A percentile compares a stretch with the other conserved stretches of the same genome.
These are phyloP conservation scores for Dissophora globulifera DNA, from an alignment of 192 early-diverging fungal species.

Conservation along the genomic window DNA sequence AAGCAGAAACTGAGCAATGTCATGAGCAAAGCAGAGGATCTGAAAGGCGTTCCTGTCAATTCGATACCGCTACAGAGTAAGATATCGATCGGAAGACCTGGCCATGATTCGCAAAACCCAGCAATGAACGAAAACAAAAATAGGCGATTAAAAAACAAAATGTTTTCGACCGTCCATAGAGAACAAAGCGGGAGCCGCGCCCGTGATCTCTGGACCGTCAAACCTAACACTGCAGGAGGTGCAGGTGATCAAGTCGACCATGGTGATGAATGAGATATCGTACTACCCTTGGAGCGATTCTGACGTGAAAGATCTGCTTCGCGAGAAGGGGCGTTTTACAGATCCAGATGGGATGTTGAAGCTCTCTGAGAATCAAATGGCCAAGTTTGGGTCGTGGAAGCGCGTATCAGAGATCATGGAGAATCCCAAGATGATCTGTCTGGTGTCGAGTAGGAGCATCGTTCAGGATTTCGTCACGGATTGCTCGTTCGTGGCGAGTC, in stretches of 20 bases:
- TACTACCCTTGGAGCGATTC: constrained; percentile 19
- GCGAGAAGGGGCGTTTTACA: constrained; percentile 46
- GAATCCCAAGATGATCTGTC: constrained; percentile 72
- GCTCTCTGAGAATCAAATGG: constrained; percentile 80
- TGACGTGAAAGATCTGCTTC: constrained; percentile 29
- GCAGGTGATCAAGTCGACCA: constrained; percentile 44
- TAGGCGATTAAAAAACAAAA: too few species aligned
- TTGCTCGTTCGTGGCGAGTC: constrained; percentile 94
- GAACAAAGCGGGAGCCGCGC: constrained; percentile 44
- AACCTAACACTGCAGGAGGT: constrained; percentile 30
- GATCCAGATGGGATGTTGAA: constrained; percentile 84
- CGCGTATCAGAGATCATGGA: constrained; percentile 79
- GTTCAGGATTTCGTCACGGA: constrained; percentile 92
- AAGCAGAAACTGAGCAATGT: constrained; percentile 40
- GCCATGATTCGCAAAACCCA: too few species aligned
- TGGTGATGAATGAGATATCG: constrained; percentile 52
- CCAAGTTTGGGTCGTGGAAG: constrained; percentile 83
- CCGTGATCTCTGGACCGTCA: constrained; percentile 31
- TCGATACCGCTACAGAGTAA: constrained; percentile 28
- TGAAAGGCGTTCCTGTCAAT: constrained; percentile 55
- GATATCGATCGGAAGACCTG: too few species aligned
- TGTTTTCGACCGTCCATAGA: too few species aligned
- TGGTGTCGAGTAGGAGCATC: constrained; percentile 74
- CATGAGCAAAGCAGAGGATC: constrained; percentile 57
- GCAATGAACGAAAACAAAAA: too few species aligned